phyloP scores from a whole-genome alignment of 129 eudicot genomes.

The Chrysanthemum makinoi region DNA sequence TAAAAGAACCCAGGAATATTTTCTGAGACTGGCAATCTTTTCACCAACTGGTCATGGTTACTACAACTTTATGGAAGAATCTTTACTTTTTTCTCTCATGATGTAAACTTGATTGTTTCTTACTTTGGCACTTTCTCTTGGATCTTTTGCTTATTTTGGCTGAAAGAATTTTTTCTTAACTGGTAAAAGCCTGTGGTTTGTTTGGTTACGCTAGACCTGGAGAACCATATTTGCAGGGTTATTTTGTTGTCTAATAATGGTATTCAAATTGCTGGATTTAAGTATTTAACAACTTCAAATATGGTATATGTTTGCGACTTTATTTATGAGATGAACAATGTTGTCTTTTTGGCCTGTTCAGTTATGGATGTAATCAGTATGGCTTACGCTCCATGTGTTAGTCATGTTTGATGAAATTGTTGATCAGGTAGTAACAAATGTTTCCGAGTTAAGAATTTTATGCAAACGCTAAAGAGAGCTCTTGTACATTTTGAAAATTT shows the following conservation, averaged over 20 bases:
- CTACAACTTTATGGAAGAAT: constrained; percentile 24
- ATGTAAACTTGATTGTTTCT: constrained; percentile 13
- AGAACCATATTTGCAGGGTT: background rate
- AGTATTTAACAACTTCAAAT: background rate
- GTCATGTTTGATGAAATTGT: too few relatives aligned
- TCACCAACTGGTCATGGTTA: constrained; percentile 13
- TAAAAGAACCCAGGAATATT: constrained; percentile 16
- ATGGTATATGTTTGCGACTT: too few relatives aligned
- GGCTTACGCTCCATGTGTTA: too few relatives aligned
- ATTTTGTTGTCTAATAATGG: background rate
- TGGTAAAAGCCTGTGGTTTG: constrained; percentile 8
- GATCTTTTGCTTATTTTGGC: constrained; percentile 19
- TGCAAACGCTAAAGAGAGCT: too few relatives aligned
- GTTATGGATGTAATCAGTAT: too few relatives aligned
- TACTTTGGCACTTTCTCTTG: constrained; percentile 20
- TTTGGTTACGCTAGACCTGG: background rate
- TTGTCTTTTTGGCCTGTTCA: too few relatives aligned
- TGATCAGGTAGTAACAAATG: too few relatives aligned
- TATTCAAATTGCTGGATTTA: background rate
- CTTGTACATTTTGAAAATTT: too few relatives aligned
- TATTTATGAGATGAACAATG: too few relatives aligned
- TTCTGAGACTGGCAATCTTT: constrained; percentile 22
- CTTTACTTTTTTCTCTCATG: constrained; percentile 16
- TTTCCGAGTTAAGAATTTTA: too few relatives aligned
- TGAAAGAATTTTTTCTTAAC: background rate